Evolutionary conservation across 768 basidiomycete genomes (phyloP).

Genomic region (Scleroderma bovista): DNA sequence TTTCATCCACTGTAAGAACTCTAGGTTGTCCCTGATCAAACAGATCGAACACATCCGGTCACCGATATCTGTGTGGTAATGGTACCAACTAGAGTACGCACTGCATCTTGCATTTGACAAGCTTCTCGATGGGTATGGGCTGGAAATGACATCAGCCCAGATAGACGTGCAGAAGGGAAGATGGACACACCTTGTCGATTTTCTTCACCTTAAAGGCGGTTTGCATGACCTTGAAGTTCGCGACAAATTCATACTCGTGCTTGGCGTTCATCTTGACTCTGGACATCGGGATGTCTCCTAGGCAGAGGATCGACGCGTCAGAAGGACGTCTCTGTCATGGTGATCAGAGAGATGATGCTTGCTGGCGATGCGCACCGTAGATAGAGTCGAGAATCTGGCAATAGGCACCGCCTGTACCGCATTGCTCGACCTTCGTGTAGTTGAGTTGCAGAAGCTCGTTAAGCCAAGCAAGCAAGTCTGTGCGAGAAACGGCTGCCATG

Average conservation of each 20-base stretch:
- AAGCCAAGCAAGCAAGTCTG: conserved; percentile 88
- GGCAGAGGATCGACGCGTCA: conserved; percentile 7
- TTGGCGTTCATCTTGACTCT: conserved; percentile 95
- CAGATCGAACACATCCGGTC: conserved; percentile 8
- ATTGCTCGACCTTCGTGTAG: conserved; percentile 92
- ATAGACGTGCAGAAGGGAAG: neutral
- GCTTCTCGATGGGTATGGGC: conserved; percentile 93
- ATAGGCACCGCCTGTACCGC: conserved; percentile 87
- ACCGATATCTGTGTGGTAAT: conserved; percentile 1
- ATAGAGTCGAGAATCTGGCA: conserved; percentile 95
- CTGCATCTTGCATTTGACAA: conserved; percentile 99
- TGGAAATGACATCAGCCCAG: conserved; percentile 26
- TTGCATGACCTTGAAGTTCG: conserved; percentile 95
- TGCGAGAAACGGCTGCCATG: conserved; percentile 67
- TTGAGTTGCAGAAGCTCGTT: conserved; percentile 89
- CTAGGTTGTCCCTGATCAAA: conserved; percentile 80
- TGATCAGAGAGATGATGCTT: conserved; percentile 16
- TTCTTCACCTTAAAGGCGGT: conserved; percentile 87
- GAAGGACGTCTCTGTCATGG: conserved; percentile 5
- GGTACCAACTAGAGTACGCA: conserved; percentile 37
- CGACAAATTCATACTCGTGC: conserved; percentile 93
- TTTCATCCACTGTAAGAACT: conserved; percentile 97
- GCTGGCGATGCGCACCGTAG: conserved; percentile 55
- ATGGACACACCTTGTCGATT: conserved; percentile 77
- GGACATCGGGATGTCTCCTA: conserved; percentile 86